phyloP scores from a whole-genome alignment of 2,329 filamentous ascomycete species.

The Aspergillus quadrilineatus region DNA sequence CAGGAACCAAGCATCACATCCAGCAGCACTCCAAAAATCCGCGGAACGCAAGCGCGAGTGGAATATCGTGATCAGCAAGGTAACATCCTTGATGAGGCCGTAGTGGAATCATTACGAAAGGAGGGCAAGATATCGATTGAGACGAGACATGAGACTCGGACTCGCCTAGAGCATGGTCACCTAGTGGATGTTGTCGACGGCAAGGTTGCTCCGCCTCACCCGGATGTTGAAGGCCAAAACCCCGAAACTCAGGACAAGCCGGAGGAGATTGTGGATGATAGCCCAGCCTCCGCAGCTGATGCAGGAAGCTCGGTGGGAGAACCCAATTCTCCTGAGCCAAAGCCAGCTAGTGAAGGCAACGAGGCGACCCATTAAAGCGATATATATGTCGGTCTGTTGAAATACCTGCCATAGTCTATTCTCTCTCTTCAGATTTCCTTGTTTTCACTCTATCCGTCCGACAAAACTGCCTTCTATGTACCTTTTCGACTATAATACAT shows the following conservation, averaged over 20 bases:
- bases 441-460: slow-evolving; percentile 2
- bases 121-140: slow-evolving; percentile 94
- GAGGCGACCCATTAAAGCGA: slow-evolving; percentile 42
- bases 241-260: slow-evolving; percentile 53
- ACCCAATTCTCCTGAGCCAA: slow-evolving; percentile 39
- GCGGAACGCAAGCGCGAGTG: slow-evolving; percentile 71
- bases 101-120: slow-evolving; percentile 69
- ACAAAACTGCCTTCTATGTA: slow-evolving; percentile 17
- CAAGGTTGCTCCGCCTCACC: slow-evolving; percentile 52
- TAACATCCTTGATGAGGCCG: slow-evolving; percentile 78
- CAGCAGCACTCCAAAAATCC: slow-evolving; percentile 28
- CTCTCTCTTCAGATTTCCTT: slow-evolving; percentile 14
- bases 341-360: slow-evolving; percentile 49
- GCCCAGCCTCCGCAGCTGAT: slow-evolving; percentile 42
- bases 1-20: slow-evolving; percentile 36
- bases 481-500: slow-evolving; percentile 17
- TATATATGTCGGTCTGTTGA: slow-evolving; percentile 21
- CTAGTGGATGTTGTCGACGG: slow-evolving; percentile 58
- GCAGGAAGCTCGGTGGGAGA: slow-evolving; percentile 40
- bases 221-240: slow-evolving; percentile 58
- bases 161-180: slow-evolving; percentile 73
- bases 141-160: slow-evolving; percentile 93
- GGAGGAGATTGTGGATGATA: slow-evolving; percentile 36
- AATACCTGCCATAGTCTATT: slow-evolving; percentile 11
- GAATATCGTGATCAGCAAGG: slow-evolving; percentile 96